Percentiles rank a stretch among this genome's conserved stretches.
phyloP scores from a whole-genome alignment of 306 rosid species.

The Pachyrhizus erosus region DNA sequence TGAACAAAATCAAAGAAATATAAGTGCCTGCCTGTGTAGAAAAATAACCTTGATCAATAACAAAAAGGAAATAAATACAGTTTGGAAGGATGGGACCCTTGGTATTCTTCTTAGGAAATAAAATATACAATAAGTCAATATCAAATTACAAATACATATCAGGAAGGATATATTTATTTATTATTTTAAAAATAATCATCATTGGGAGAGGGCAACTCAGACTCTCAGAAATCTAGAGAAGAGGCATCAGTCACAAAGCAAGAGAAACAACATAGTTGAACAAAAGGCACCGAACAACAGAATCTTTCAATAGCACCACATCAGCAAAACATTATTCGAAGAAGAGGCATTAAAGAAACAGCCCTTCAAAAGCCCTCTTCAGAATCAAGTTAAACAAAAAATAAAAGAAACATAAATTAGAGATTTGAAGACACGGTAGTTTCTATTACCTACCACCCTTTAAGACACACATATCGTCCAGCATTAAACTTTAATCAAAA shows the following conservation, averaged over 20 bases:
- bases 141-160: slow-evolving; percentile 8
- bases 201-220: slow-evolving; percentile 29
- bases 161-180: neutral
- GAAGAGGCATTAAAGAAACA: slow-evolving; percentile 11
- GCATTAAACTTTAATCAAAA: slow-evolving; percentile 11
- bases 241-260: neutral
- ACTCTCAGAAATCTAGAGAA: slow-evolving; percentile 2
- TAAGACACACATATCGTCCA: neutral
- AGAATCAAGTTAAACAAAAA: slow-evolving; percentile 23
- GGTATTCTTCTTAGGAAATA: slow-evolving; percentile 13
- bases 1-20: slow-evolving; percentile 51
- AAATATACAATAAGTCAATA: slow-evolving; percentile 7
- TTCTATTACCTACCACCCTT: slow-evolving; percentile 24
- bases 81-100: neutral
- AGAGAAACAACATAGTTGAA: neutral
- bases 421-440: neutral
- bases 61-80: slow-evolving; percentile 2
- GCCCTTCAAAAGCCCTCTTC: neutral
- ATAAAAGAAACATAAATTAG: neutral
- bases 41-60: slow-evolving; percentile 29
- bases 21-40: slow-evolving; percentile 21
- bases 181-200: neutral
- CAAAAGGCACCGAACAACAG: neutral
- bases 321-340: neutral
- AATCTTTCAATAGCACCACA: slow-evolving; percentile 1